Base-by-base conservation (phyloP, 2,329 filamentous ascomycete genomes). In the Aspergillus sp. region DNA sequence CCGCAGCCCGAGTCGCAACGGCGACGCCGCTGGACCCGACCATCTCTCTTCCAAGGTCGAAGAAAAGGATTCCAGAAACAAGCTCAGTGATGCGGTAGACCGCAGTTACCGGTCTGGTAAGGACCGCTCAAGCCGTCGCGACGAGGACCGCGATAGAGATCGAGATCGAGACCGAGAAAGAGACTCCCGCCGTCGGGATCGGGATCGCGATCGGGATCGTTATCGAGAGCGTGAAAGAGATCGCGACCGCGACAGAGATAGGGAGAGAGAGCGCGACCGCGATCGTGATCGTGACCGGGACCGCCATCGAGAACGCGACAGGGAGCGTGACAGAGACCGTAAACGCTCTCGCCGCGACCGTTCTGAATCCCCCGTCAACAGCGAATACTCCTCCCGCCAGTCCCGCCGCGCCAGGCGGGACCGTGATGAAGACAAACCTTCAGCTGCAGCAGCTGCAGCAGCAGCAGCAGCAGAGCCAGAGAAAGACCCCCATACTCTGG, bases 401-500 rank as follows among this genome's bases (percentile, higher is more conserved):
- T 69, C 75, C 17, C 71, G 76, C 5, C 72, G 75, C 25, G 55
- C 71, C 30, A 79, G 78, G 62, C 72, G 72, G 19, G 67, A 67
- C n/a, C 74, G 72, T 19, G 71, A 68, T 13, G 69, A 70, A 5
- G 71, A 73, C 30, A 23, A 49, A 13, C 21, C 55, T 58, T 38
- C 64, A 7, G 61, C 62, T 3, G 51, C 62, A 3, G 51, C 65
- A 6, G 67, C 64, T 17, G 53, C 62, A 5, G 47, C 68, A 3
- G 70, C 65, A 6, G 67, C 64, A 19, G 53, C 62, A 5, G 47
- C 68, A 3, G 70, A 70, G 23, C 66, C 70, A 1, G 73, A 78
- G 36, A 79, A 92, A 87, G 86, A 93, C 84, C 68, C 86, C 81
- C 70, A 91, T 71, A 91, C 90, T 42, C 83, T 89, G 55, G 90